phyloP scores from a whole-genome alignment of 306 rosid species.

The Lotus japonicus region DNA sequence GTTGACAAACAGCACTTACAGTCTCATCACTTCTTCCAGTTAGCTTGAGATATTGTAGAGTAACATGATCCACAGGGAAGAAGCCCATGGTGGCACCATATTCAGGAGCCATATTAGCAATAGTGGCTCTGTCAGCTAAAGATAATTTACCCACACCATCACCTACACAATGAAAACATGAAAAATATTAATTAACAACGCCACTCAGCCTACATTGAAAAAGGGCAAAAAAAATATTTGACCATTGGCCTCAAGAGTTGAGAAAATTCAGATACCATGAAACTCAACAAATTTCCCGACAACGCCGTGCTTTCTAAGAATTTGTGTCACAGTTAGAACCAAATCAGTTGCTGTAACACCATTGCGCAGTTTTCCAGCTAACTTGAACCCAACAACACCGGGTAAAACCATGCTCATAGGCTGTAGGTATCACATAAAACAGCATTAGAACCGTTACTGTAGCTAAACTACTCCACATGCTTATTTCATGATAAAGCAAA shows the following conservation, averaged over 20 bases:
- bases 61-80: conserved; percentile 94
- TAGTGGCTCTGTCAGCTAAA: conserved; percentile 96
- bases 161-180: conserved; percentile 52
- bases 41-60: conserved; percentile 88
- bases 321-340: conserved; percentile 91
- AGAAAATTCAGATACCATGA: conserved; percentile 49
- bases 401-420: conserved; percentile 98
- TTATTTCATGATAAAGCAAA: conserved; percentile 9
- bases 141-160: conserved; percentile 89
- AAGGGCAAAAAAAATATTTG: background rate
- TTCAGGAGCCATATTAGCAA: conserved; percentile 98
- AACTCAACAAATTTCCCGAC: conserved; percentile 96
- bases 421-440: conserved; percentile 36
- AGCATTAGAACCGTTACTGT: conserved; percentile 17
- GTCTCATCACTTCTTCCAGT: conserved; percentile 94
- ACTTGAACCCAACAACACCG: conserved; percentile 91
- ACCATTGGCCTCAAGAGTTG: background rate
- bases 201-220: background rate
- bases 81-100: conserved; percentile 99
- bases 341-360: conserved; percentile 95
- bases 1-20: conserved; percentile 36
- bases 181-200: background rate
- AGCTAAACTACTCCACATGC: background rate
- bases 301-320: conserved; percentile 89
- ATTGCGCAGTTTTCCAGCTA: conserved; percentile 65